Evolutionary conservation across 441 rosid species (phyloP).

Genomic region (Kokia cookei): DNA sequence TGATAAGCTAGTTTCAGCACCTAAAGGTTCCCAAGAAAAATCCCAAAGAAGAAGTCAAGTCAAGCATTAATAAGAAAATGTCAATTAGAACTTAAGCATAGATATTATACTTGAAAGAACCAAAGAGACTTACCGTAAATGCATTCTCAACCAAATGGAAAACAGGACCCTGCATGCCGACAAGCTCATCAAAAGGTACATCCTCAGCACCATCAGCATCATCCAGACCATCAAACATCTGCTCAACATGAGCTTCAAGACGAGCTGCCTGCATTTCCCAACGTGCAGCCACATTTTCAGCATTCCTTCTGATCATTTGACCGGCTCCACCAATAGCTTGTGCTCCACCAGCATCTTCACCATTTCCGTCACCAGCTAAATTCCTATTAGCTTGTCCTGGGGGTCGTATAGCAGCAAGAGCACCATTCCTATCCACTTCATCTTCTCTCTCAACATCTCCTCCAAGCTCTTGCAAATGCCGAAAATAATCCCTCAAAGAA

Average conservation of each 20-base stretch:
- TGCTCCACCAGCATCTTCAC: slow-evolving; percentile 74
- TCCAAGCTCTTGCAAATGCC: slow-evolving; percentile 93
- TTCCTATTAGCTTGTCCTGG: slow-evolving; percentile 74
- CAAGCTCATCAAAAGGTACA: slow-evolving; percentile 98
- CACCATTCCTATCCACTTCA: slow-evolving; percentile 88
- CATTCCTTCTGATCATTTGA: slow-evolving; percentile 71
- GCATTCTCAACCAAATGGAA: slow-evolving; percentile 99
- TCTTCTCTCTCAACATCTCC: slow-evolving; percentile 96
- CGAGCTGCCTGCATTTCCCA: slow-evolving; percentile 99
- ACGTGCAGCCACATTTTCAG: slow-evolving; percentile 95
- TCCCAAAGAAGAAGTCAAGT: background rate
- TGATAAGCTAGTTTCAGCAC: background rate
- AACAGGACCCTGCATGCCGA: slow-evolving; percentile 99
- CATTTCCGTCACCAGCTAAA: slow-evolving; percentile 72
- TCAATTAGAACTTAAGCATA: background rate
- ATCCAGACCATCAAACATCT: slow-evolving; percentile 97
- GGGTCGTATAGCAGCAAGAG: slow-evolving; percentile 73
- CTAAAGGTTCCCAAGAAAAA: background rate
- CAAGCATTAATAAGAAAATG: background rate
- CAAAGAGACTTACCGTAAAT: slow-evolving; percentile 67
- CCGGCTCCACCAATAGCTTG: slow-evolving; percentile 80
- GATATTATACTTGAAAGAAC: slow-evolving; percentile 1
- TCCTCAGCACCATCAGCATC: slow-evolving; percentile 99
- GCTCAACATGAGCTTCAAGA: slow-evolving; percentile 98
- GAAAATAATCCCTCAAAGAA: slow-evolving; percentile 94